Conservation (phyloP, 257 asterid species). For the Lavandula angustifolia region DNA sequence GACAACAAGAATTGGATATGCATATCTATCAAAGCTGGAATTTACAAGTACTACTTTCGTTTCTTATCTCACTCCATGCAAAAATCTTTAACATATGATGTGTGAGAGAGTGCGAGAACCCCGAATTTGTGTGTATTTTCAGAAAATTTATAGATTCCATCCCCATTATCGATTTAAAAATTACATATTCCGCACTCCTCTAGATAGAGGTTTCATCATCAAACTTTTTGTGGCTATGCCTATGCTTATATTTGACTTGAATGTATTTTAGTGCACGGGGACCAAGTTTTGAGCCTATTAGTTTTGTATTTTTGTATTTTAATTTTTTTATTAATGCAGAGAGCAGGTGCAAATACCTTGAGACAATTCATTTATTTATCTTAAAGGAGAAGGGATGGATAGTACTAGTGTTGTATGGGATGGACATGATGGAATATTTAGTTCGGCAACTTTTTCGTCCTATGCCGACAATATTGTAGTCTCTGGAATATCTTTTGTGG, state of each 20-base stretch:
- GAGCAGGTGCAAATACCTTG: constrained; percentile 42
- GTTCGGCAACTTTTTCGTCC: constrained; percentile 43
- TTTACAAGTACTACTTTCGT: constrained; percentile 39
- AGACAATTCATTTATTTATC: constrained; percentile 45
- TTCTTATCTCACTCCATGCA: background rate
- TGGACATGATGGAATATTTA: constrained; percentile 27
- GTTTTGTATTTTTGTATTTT: too few species aligned
- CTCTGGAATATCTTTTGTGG: constrained; percentile 40
- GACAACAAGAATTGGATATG: constrained; percentile 48
- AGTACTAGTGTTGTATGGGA: constrained; percentile 42
- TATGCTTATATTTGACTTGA: too few species aligned
- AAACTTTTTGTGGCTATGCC: too few species aligned
- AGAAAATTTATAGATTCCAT: too few species aligned
- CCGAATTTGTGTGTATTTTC: too few species aligned
- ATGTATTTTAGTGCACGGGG: too few species aligned
- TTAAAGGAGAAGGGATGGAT: constrained; percentile 44
- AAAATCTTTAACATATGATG: background rate
- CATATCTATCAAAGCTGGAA: constrained; percentile 51
- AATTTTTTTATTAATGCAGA: constrained; percentile 24
- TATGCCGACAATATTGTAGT: constrained; percentile 44
- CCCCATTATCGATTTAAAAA: too few species aligned
- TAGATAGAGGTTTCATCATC: too few species aligned
- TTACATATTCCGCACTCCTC: too few species aligned
- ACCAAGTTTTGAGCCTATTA: too few species aligned
- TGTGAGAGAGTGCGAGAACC: too few species aligned